Evolutionary conservation across 2,329 filamentous ascomycete species (phyloP), one percentile per base, ranked within the genome.

Genomic region (Monosporascus sp.): DNA sequence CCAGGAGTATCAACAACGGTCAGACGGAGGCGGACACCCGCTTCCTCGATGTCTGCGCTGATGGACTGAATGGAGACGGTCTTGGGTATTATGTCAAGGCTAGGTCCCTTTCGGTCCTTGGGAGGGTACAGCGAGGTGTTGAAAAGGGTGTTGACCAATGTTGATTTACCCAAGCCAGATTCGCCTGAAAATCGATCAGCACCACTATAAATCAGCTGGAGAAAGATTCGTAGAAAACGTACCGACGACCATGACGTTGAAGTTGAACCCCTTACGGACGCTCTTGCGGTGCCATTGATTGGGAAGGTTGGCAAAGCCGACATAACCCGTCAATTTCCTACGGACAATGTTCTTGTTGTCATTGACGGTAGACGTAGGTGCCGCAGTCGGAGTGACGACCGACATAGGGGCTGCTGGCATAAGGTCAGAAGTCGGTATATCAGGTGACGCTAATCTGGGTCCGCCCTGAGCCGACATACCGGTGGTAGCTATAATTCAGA

Each of bases 231-330:
- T 5, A 35, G 2, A 14, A 5, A 40, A 57, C 92, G 70, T 81
- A 97, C 94, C 94, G 76, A 99, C 94, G 75, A 99, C 94, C 94
- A 99, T 99, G 65, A 99, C 94, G 72, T 99, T 99, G 83, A 99
- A 99, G 84, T 97, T 99, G 85, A 99, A 99, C 58, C 94, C 94
- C 78, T 99, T 99, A 72, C 94, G 91, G 68, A 99, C 94, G 85
- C 92, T 97, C 88, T 99, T 99, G 75, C 94, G 93, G 81, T 99
- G 94, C 94, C 94, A 99, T 78, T 99, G 94, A 79, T 99, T 99
- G 60, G 94, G 94, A 71, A 99, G 78, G 74, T 99, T 99, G 74
- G 94, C 94, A 70, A 99, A 99, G 62, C 94, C 94, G 68, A 99
- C 94, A 68, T 97, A 99, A 70, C 94, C 94, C 49, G 94, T 97